phyloP scores from a whole-genome alignment of 108 stramenopile species.

The Nannochloropsis gaditana region DNA sequence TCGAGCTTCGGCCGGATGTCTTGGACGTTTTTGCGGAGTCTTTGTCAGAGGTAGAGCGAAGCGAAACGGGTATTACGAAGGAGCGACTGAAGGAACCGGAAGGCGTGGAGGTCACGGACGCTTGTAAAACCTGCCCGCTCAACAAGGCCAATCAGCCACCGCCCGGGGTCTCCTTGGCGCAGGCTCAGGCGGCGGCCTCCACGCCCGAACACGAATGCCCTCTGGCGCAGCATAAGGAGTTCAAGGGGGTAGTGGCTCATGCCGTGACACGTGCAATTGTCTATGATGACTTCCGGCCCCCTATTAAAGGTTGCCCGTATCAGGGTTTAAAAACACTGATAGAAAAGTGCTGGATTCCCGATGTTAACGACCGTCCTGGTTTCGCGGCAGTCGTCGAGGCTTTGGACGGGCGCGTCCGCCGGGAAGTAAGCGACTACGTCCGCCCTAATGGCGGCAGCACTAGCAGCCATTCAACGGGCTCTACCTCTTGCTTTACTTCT shows the following conservation, averaged over 20 bases:
- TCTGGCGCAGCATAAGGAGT: slow-evolving; percentile 12
- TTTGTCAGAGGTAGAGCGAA: neutral
- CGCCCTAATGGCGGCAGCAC: neutral
- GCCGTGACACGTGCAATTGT: neutral
- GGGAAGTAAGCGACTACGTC: neutral
- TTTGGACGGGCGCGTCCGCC: neutral
- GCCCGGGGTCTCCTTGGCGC: neutral
- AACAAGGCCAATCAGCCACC: neutral
- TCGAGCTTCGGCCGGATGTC: slow-evolving; percentile 31
- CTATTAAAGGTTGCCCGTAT: slow-evolving; percentile 5
- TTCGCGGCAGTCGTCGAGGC: slow-evolving; percentile 7
- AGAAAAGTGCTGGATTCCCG: neutral
- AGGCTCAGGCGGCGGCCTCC: neutral
- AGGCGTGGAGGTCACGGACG: slow-evolving; percentile 9
- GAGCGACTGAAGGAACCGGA: neutral
- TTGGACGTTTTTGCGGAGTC: slow-evolving; percentile 34
- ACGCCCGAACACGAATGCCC: slow-evolving; percentile 19
- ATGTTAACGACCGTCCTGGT: neutral
- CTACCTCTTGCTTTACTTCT: neutral
- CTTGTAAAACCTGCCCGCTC: neutral
- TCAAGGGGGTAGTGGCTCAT: slow-evolving; percentile 17
- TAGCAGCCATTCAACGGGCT: neutral
- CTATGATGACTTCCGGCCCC: neutral
- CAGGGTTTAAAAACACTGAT: neutral
- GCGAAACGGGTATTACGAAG: neutral